Base-by-base conservation (phyloP, 306 rosid genomes). In the Trifolium repens region DNA sequence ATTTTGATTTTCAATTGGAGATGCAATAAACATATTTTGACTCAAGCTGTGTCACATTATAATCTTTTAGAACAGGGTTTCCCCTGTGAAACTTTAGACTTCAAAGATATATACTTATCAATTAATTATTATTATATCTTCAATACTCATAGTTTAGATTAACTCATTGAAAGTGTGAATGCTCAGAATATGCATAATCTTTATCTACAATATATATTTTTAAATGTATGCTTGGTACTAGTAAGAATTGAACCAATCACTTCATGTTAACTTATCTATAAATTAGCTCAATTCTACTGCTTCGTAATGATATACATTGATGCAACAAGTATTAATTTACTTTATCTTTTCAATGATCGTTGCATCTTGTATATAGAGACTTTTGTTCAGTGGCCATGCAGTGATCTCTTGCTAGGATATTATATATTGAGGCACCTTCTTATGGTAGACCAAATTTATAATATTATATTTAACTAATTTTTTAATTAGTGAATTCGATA, bases 351-450 rank as follows among this genome's bases (percentile, higher is more conserved):
- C 24, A 30, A 13, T 35, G 40, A 34, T 61, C 52, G 52, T 12
- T 13, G 52, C 16, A 46, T 13, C 7, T 46, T 34, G 6, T 8
- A 34, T 55, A 15, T 17, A 17, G 3, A 14, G 19, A 30, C 6
- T 61, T 61, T 52, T 27, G 46, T 40, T 68, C 24, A 64, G 78
- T 61, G 77, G 53, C 32, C 73, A 58, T 19, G 77, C 70, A 78
- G 69, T 78, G 54, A 67, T 82, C 60, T 77, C 10, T 16, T 26
- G 67, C 47, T 52, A 49, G 35, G 35, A 32, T 15, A 13, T 15
- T 49, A 15, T 7, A 9, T n/a, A n/a, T n/a, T n/a, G 46, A 42
- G 46, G n/a, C 52, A 13, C 13, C 16, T 46, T 13, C 52, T 9
- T 19, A 54, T 8, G 30, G 14, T 54, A 19, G 14, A 19, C 19